These are phyloP conservation scores for Phialophora macrospora DNA, from an alignment of 2,329 filamentous ascomycete genomes.

Conservation along the genomic window DNA sequence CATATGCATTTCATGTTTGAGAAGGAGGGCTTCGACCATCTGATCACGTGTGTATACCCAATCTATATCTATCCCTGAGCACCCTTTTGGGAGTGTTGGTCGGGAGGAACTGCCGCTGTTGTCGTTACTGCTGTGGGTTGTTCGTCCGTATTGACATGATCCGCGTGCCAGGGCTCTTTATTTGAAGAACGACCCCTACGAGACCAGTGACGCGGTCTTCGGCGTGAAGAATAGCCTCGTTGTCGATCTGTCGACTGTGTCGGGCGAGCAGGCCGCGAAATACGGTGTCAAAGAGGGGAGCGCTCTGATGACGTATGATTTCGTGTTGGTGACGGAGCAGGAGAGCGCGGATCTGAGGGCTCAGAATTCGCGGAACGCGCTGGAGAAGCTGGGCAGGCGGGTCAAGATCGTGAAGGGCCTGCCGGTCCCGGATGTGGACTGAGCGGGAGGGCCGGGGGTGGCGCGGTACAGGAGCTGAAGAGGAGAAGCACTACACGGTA, in stretches of 20 bases:
- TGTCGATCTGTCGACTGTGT: slow-evolving; percentile 40
- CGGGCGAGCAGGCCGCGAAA: slow-evolving; percentile 39
- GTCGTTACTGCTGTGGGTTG: neutral
- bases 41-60: slow-evolving; percentile 83
- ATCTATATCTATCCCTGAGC: slow-evolving; percentile 43
- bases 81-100: neutral
- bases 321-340: slow-evolving; percentile 52
- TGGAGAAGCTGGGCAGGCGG: slow-evolving; percentile 68
- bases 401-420: slow-evolving; percentile 77
- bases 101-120: neutral
- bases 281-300: slow-evolving; percentile 40
- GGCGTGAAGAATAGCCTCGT: slow-evolving; percentile 43
- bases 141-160: neutral
- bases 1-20: slow-evolving; percentile 92
- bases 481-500: neutral
- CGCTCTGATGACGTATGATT: slow-evolving; percentile 39
- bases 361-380: slow-evolving; percentile 67
- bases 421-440: slow-evolving; percentile 71
- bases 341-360: slow-evolving; percentile 71
- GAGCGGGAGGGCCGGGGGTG: neutral
- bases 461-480: neutral
- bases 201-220: slow-evolving; percentile 43
- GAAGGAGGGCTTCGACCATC: slow-evolving; percentile 75
- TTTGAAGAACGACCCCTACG: slow-evolving; percentile 41
- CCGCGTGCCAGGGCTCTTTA: slow-evolving; percentile 40